These are phyloP conservation scores for Acanthamoeba triangularis DNA, from an alignment of 208 protist genomes.

Conservation along the genomic window DNA sequence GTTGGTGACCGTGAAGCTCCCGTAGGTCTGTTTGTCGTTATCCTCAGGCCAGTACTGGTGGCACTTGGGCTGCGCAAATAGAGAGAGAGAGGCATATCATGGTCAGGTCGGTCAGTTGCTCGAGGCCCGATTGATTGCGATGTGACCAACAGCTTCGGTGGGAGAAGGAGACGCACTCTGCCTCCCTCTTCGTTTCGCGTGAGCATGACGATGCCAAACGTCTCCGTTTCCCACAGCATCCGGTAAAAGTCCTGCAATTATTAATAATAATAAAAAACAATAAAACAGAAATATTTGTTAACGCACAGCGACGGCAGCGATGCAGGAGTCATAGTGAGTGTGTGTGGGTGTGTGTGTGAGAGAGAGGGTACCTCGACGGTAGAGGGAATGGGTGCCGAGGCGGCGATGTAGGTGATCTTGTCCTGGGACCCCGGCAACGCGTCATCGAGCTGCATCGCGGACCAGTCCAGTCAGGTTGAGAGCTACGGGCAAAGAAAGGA, in stretches of 20 bases:
- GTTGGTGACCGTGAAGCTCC: neutral
- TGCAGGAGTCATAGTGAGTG: too few relatives aligned
- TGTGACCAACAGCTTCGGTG: too few relatives aligned
- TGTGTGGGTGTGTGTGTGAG: too few relatives aligned
- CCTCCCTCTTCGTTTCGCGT: constrained; percentile 38
- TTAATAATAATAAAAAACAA: neutral
- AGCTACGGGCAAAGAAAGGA: too few relatives aligned
- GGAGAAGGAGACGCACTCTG: constrained; percentile 18
- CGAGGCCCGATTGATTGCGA: neutral
- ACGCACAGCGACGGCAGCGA: neutral
- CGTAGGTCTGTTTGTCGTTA: neutral
- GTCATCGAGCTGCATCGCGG: neutral
- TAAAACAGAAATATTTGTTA: neutral
- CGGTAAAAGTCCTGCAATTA: constrained; percentile 40
- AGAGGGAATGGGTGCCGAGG: constrained; percentile 36
- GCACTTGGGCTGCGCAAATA: constrained; percentile 23
- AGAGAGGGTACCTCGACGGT: constrained; percentile 19
- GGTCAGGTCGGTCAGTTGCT: neutral
- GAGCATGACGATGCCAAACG: constrained; percentile 54
- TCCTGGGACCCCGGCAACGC: neutral
- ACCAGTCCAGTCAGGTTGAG: neutral
- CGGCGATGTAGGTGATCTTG: constrained; percentile 43
- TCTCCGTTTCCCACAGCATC: constrained; percentile 44
- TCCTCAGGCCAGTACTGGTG: constrained; percentile 60
- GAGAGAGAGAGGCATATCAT: neutral